Evolutionary conservation across 768 basidiomycete genomes (phyloP), one percentile per base, ranked within the genome.

Genomic region (Steccherinum ochraceum): DNA sequence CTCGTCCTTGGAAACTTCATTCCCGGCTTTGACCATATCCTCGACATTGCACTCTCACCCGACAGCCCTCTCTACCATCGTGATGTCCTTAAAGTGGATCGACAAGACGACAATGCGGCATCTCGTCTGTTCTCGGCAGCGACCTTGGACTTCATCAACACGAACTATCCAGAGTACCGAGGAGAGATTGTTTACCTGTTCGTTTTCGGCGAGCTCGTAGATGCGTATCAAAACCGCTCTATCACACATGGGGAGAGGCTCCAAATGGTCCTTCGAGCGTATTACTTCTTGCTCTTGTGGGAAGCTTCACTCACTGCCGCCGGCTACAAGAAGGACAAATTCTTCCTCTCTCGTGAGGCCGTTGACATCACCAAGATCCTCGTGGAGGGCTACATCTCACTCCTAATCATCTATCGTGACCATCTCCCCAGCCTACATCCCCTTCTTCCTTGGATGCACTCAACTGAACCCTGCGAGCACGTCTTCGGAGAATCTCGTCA

Each of bases 31-130:
- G 25, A 40, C 3, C 56, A 58, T 20, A 48, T 66, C 13, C 61
- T 50, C 5, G 23, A 56, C 0, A 12, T 69, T 16, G 64, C 59
- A 0, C 45, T 46, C 20, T 43, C 46, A 10, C 24, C 40, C 1
- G 46, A 41, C 1, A 52, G 58, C 11, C 65, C 70, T 1, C 50
- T 71, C 0, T 68, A 62, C 47, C 26, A 24, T 3, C 62, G 64
- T 0, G 69, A 71, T 52, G 68, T 77, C 1, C 66, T 70, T 16
- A 67, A 68, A 42, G 24, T 73, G 0, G 73, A 78, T 48, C 54
- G 66, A 0, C 73, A 78, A 61, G 76, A 77, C 56, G 72, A 78
- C 53, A 63, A 59, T 51, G 74, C 74, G 0, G 75, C 74, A 0
- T 49, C 64, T 2, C 64, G 69, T 0, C 53, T 76, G 0, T 73